phyloP scores from a whole-genome alignment of 305 asterid genomes.

The Plantago coronopus region DNA sequence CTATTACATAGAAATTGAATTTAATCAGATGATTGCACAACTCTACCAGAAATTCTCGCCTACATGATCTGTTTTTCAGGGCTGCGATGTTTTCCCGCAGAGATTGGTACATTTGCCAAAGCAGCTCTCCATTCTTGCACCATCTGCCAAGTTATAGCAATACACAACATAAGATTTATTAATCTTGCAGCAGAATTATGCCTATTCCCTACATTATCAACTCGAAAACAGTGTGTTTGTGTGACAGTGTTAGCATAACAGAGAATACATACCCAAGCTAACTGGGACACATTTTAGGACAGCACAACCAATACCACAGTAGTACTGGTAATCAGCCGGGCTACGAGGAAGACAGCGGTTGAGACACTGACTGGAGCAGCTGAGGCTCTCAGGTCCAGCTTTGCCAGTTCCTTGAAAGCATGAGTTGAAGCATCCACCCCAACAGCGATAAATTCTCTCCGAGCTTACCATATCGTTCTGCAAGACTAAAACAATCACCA shows the following conservation, averaged over 20 bases:
- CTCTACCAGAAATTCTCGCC: background rate
- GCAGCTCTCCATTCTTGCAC: constrained; percentile 16
- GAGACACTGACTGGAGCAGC: constrained; percentile 20
- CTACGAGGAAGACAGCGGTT: constrained; percentile 20
- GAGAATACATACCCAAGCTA: constrained; percentile 10
- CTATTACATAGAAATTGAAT: background rate
- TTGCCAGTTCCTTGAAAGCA: constrained; percentile 4
- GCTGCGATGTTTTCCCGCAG: background rate
- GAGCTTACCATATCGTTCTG: no score
- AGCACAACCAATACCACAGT: constrained; percentile 23
- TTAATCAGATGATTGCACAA: background rate
- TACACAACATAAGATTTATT: background rate
- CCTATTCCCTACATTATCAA: background rate
- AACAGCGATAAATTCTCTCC: constrained; percentile 17
- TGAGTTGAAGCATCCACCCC: constrained; percentile 31
- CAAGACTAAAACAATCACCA: background rate
- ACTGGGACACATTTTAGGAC: constrained; percentile 13
- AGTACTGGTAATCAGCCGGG: constrained; percentile 19
- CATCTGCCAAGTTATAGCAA: constrained; percentile 12
- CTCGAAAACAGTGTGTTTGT: background rate
- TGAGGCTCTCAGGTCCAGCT: background rate
- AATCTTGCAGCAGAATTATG: background rate
- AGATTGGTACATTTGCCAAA: constrained; percentile 1
- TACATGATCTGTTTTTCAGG: background rate
- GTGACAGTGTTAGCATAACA: background rate